phyloP scores from a whole-genome alignment of 179 eudicot genomes.

The Nepenthes alata region DNA sequence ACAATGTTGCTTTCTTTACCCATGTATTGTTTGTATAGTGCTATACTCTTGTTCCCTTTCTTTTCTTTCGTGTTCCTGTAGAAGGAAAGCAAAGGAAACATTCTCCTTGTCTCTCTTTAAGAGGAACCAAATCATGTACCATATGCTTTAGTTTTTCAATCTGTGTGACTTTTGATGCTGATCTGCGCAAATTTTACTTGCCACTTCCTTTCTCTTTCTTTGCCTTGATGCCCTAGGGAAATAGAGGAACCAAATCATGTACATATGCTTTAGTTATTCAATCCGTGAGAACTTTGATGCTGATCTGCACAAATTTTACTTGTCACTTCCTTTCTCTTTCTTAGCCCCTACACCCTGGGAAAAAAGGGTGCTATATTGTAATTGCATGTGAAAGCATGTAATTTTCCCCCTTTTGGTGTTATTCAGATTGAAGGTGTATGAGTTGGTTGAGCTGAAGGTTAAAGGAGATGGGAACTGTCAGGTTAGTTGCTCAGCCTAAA shows the following conservation, averaged over 20 bases:
- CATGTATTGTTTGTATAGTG: too few species aligned
- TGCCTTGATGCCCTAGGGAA: too few species aligned
- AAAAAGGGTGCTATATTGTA: not conserved
- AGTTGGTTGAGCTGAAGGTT: constrained; percentile 52
- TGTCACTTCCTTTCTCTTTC: not conserved
- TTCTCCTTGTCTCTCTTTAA: not conserved
- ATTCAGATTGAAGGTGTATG: constrained; percentile 48
- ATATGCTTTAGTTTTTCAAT: not conserved
- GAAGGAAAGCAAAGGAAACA: not conserved
- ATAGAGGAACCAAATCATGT: not conserved
- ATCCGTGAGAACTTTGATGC: not conserved
- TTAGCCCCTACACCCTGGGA: too few species aligned
- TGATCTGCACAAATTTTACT: not conserved
- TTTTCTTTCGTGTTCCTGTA: too few species aligned
- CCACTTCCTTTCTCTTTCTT: not conserved
- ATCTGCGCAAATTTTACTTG: not conserved
- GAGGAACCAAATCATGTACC: too few species aligned
- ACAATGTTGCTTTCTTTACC: too few species aligned
- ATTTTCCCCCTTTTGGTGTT: not conserved
- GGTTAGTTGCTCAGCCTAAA: constrained; percentile 15
- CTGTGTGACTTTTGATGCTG: not conserved
- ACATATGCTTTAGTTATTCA: not conserved
- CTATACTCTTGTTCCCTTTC: too few species aligned
- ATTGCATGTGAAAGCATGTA: too few species aligned
- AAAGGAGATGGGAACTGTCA: constrained; percentile 70